Evolutionary conservation across 2,329 filamentous ascomycete species (phyloP).

Genomic region (Pseudopyrenochaeta lycopersici): DNA sequence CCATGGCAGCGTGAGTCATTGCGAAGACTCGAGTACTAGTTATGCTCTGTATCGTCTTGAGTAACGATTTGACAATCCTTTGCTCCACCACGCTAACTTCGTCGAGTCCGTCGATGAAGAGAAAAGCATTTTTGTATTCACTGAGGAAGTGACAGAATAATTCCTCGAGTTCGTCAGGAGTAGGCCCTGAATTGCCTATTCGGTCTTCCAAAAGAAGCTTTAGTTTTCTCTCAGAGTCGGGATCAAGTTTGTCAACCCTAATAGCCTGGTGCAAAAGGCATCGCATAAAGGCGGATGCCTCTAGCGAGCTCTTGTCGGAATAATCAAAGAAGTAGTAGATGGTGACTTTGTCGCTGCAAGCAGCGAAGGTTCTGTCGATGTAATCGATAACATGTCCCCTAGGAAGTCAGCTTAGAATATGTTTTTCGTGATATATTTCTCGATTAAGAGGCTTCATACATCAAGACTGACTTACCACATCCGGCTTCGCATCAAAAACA

Average conservation of each 20-base stretch:
- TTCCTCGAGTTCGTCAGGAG: conserved; percentile 16
- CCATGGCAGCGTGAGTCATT: conserved; percentile 20
- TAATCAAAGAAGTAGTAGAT: conserved; percentile 26
- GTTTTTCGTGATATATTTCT: not conserved
- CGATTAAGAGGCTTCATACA: conserved; percentile 10
- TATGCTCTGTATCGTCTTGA: conserved; percentile 22
- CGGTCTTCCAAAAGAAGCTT: conserved; percentile 20
- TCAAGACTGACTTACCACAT: conserved; percentile 25
- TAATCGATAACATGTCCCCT: conserved; percentile 20
- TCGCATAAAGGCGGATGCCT: conserved; percentile 20
- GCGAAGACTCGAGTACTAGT: conserved; percentile 21
- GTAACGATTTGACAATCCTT: conserved; percentile 22
- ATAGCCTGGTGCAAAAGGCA: conserved; percentile 21
- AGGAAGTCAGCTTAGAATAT: not conserved
- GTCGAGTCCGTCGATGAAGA: conserved; percentile 31
- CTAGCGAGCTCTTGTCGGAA: conserved; percentile 19
- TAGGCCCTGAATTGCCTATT: conserved; percentile 17
- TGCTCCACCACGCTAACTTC: conserved; percentile 20
- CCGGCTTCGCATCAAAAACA: conserved; percentile 17
- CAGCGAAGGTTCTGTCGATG: conserved; percentile 11
- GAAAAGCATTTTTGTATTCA: conserved; percentile 18
- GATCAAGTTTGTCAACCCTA: conserved; percentile 14
- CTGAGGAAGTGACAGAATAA: conserved; percentile 15
- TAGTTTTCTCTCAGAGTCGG: conserved; percentile 15
- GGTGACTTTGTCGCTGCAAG: conserved; percentile 15